Conservation (phyloP, 345 rosid genomes). For the Noccaea caerulescens region DNA sequence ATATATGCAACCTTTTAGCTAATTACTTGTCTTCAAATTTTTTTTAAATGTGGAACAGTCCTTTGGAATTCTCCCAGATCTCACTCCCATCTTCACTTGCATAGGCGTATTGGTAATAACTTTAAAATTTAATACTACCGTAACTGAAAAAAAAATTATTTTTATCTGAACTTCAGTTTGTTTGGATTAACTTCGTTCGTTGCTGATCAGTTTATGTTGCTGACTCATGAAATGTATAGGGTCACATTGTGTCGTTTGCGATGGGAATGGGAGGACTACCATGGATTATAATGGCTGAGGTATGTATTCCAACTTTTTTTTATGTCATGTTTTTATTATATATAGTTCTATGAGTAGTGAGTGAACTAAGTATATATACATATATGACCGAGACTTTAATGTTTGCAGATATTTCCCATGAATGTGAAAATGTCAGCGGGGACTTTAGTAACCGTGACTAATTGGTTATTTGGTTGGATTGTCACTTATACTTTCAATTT, state of each 20-base stretch:
- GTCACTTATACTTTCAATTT: constrained; percentile 55
- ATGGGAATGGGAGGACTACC: constrained; percentile 62
- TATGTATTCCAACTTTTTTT: constrained; percentile 43
- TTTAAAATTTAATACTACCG: not conserved
- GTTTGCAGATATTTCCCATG: constrained; percentile 56
- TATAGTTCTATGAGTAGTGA: too few species aligned
- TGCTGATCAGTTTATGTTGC: constrained; percentile 4
- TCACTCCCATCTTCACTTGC: constrained; percentile 43
- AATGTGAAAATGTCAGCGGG: constrained; percentile 62
- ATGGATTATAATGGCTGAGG: constrained; percentile 71
- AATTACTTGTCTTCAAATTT: constrained; percentile 6
- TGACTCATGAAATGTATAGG: constrained; percentile 40
- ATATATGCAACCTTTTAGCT: constrained; percentile 9
- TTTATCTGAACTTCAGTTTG: not conserved
- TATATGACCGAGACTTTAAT: not conserved
- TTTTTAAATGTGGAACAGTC: constrained; percentile 33
- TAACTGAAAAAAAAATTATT: not conserved
- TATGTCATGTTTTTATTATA: not conserved
- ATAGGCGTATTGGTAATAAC: constrained; percentile 42
- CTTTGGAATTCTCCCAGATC: constrained; percentile 38
- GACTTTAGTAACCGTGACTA: constrained; percentile 51
- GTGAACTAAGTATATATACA: too few species aligned
- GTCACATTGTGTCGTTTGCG: constrained; percentile 39
- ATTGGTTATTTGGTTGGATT: constrained; percentile 53
- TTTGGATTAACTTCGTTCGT: not conserved